These are phyloP conservation scores for Aspergillus calidoustus DNA, from an alignment of 2,329 filamentous ascomycete genomes.

Conservation along the genomic window DNA sequence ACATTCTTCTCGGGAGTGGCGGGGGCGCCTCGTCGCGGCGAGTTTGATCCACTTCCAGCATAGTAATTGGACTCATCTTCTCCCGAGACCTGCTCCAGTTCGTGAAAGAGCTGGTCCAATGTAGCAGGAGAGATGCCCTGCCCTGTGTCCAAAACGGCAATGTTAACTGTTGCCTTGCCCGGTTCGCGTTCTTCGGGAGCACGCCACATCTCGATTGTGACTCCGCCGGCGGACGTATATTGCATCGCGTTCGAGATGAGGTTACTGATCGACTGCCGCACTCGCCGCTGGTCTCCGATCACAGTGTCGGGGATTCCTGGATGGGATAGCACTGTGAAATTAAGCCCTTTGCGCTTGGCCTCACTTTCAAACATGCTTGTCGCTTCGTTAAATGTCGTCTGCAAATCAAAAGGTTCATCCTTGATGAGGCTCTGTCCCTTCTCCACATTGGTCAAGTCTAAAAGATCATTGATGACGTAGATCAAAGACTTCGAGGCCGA, in stretches of 20 bases:
- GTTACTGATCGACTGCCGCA: constrained; percentile 84
- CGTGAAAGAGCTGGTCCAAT: constrained; percentile 64
- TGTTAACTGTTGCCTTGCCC: constrained; percentile 68
- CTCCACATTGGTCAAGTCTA: constrained; percentile 87
- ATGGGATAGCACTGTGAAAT: constrained; percentile 70
- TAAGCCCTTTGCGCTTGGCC: constrained; percentile 74
- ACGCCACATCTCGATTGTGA: constrained; percentile 73
- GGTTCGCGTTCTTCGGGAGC: constrained; percentile 49
- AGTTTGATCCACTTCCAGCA: neutral
- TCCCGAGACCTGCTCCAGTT: constrained; percentile 68
- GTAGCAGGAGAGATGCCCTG: constrained; percentile 63
- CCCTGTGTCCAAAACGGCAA: constrained; percentile 77
- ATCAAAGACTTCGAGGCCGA: constrained; percentile 91
- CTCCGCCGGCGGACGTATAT: constrained; percentile 69
- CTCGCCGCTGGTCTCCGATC: constrained; percentile 75
- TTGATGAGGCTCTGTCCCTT: constrained; percentile 79
- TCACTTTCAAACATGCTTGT: constrained; percentile 75
- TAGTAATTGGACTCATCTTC: constrained; percentile 55
- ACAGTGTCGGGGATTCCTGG: constrained; percentile 71
- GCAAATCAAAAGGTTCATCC: constrained; percentile 77
- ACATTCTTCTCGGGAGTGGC: constrained; percentile 48
- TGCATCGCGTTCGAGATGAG: constrained; percentile 84
- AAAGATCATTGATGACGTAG: constrained; percentile 89
- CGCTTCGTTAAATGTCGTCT: constrained; percentile 73
- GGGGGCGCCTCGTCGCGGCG: neutral